Evolutionary conservation across 2,329 filamentous ascomycete genomes (phyloP), one percentile per base, ranked within the genome.

Genomic region (Penicillium psychrosexuale): DNA sequence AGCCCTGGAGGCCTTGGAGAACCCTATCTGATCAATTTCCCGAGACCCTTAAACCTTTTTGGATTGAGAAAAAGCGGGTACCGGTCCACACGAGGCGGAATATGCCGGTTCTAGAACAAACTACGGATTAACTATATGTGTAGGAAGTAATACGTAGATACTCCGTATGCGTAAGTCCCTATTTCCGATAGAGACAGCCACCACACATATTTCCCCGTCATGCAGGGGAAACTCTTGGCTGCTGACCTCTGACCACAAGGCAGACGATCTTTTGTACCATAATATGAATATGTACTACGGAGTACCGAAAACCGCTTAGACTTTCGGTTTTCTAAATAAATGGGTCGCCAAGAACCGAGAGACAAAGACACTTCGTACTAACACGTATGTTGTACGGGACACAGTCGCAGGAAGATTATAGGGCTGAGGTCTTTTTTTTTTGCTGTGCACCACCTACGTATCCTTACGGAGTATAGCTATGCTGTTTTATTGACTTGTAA

Each of bases 281-380:
- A 28, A 8, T 8, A 6, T 27, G 15, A 39, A n/a, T 19, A 19
- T 19, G 19, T 12, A 3, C 19, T 33, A 15, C 27, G 19, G n/a
- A 6, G 27, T 19, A 5, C 28, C 33, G 28, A 19, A 36, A n/a
- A 4, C 12, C 31, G 31, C 12, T 7, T 9, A 15, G 30, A 34
- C 13, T 40, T 43, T 3, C 27, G 3, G 5, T 47, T 46, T 28
- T 4, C 28, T 4, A 34, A 46, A 39, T 22, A 46, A 28, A 31
- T 47, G 42, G 49, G 49, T 37, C 49, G 49, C 49, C 49, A 52
- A 52, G 50, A 33, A 8, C 12, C 15, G 19, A 33, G 7, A 9
- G 31, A 13, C 40, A 9, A 30, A 27, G 22, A 40, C 1, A 19
- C 22, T 24, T 4, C 5, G 22, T 3, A 24, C 22, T 24, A 24